These are phyloP conservation scores for Microcyclospora tardicrescens DNA, from an alignment of 2,329 filamentous ascomycete species.

Conservation along the genomic window DNA sequence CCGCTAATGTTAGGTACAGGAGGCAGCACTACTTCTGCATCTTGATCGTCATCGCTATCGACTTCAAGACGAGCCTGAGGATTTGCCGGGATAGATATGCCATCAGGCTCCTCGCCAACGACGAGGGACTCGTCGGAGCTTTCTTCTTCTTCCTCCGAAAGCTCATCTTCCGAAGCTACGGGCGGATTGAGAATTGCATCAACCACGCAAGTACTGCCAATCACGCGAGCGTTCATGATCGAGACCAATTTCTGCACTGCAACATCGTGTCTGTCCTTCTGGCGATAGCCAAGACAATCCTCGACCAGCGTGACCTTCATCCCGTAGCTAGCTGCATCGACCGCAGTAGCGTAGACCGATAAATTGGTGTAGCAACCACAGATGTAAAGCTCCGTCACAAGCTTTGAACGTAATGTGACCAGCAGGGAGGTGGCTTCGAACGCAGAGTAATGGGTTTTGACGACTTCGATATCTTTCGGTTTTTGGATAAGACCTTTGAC, in stretches of 20 bases:
- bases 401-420: conserved; percentile 63
- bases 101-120: too few relatives aligned
- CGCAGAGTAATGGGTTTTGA: conserved; percentile 78
- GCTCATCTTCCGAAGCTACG: neutral
- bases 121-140: conserved; percentile 1
- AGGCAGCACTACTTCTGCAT: conserved; percentile 4
- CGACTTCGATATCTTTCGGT: conserved; percentile 40
- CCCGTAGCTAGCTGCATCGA: conserved; percentile 80
- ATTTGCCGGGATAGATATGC: too few relatives aligned
- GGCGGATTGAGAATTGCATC: conserved; percentile 10
- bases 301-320: conserved; percentile 76
- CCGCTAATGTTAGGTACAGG: too few relatives aligned
- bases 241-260: conserved; percentile 60
- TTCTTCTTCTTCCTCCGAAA: conserved; percentile 6
- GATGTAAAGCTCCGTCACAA: conserved; percentile 80
- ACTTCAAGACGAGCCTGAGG: conserved; percentile 4
- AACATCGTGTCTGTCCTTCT: conserved; percentile 52
- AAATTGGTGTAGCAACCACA: conserved; percentile 79
- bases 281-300: conserved; percentile 76
- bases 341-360: conserved; percentile 78
- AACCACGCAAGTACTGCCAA: conserved; percentile 40
- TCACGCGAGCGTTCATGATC: conserved; percentile 58
- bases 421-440: conserved; percentile 65
- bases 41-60: conserved; percentile 9
- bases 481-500: conserved; percentile 38